Percentiles rank a stretch among this genome's conserved stretches.
phyloP scores from a whole-genome alignment of 2,329 filamentous ascomycete genomes.

The Paramyrothecium sp. region DNA sequence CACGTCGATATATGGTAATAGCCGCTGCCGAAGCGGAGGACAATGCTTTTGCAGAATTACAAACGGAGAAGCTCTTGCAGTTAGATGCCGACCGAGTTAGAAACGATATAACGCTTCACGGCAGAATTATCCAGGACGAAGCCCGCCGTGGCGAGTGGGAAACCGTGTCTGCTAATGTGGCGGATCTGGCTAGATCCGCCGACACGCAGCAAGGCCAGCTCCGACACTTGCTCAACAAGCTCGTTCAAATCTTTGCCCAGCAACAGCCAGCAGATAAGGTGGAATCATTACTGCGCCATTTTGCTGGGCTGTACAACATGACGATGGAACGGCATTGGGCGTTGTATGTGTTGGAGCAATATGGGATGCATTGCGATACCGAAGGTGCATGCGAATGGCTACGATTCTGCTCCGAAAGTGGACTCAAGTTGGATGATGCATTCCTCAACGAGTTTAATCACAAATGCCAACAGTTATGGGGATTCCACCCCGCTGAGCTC shows the following conservation, averaged over 20 bases:
- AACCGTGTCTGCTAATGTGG: background rate
- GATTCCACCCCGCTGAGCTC: constrained; percentile 20
- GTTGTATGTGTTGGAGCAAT: constrained; percentile 25
- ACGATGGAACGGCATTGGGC: constrained; percentile 23
- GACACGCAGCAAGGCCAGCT: too few relatives aligned
- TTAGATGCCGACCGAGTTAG: background rate
- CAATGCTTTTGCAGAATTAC: background rate
- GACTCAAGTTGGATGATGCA: constrained; percentile 23
- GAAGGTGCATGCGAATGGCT: constrained; percentile 27
- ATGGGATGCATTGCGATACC: constrained; percentile 25
- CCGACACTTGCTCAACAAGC: too few relatives aligned
- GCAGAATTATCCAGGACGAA: background rate
- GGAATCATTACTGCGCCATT: constrained; percentile 19
- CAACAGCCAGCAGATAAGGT: too few relatives aligned
- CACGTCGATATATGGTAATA: background rate
- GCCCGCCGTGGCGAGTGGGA: background rate
- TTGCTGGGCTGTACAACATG: constrained; percentile 22
- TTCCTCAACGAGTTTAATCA: constrained; percentile 25
- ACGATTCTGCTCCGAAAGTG: constrained; percentile 25
- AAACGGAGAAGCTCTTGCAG: too few relatives aligned
- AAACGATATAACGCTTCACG: background rate
- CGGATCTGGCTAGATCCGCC: background rate
- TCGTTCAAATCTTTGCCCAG: too few relatives aligned
- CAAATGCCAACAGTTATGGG: constrained; percentile 31
- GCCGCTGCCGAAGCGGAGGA: background rate